A percentile compares a stretch with the other conserved stretches of the same genome.
Evolutionary conservation across 306 rosid genomes (phyloP).

Genomic region (Inga leiocalycina): DNA sequence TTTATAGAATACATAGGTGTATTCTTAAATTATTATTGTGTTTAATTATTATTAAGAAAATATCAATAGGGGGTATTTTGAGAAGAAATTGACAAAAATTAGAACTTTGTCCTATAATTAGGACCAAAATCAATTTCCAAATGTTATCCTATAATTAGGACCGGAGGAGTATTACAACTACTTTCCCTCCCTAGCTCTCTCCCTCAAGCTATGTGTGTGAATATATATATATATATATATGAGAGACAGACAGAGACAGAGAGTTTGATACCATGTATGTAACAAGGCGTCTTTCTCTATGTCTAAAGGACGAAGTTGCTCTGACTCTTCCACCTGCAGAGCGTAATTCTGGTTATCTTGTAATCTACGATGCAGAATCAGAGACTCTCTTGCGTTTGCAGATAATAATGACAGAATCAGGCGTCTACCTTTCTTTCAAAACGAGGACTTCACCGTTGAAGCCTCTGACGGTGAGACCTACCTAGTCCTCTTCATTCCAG

Average conservation of each 20-base stretch:
- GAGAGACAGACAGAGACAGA: not conserved
- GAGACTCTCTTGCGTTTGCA: slow-evolving; percentile 27
- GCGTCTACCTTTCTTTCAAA: slow-evolving; percentile 41
- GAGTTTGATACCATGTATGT: slow-evolving; percentile 29
- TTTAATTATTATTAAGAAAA: too few species aligned
- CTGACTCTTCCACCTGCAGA: slow-evolving; percentile 32
- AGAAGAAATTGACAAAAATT: too few species aligned
- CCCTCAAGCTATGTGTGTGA: too few species aligned
- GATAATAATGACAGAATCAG: not conserved
- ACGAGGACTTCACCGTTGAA: slow-evolving; percentile 29
- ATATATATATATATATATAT: not conserved
- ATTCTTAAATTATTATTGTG: too few species aligned
- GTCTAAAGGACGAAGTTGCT: slow-evolving; percentile 21
- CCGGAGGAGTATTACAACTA: too few species aligned
- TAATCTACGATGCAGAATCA: slow-evolving; percentile 34
- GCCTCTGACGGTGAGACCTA: not conserved
- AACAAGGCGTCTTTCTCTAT: slow-evolving; percentile 37
- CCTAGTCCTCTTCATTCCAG: not conserved
- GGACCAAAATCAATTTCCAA: too few species aligned
- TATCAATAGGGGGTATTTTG: too few species aligned
- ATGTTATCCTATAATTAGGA: too few species aligned
- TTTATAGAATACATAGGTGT: too few species aligned
- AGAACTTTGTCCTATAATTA: too few species aligned
- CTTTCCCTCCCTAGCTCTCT: too few species aligned
- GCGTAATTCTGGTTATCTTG: slow-evolving; percentile 42